These are phyloP conservation scores for Aureoboletus auriporus DNA, from an alignment of 768 basidiomycete genomes.

Conservation along the genomic window DNA sequence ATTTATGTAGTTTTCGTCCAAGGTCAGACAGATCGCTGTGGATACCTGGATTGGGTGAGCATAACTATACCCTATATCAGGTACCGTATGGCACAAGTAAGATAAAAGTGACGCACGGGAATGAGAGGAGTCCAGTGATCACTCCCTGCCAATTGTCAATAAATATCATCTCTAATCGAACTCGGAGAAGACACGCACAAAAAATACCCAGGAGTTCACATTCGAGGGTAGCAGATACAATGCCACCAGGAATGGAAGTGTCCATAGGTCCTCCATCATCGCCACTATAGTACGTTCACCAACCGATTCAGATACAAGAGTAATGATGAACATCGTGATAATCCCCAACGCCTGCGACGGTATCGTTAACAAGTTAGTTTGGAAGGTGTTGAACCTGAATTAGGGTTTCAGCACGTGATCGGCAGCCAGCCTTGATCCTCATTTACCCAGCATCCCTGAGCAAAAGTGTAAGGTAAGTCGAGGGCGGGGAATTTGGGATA, in stretches of 20 bases:
- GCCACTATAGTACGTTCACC: conserved; percentile 53
- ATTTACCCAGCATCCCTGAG: conserved; percentile 49
- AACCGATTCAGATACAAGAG: conserved; percentile 48
- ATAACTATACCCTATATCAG: conserved; percentile 25
- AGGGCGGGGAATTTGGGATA: conserved; percentile 46
- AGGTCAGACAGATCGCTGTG: too few relatives aligned
- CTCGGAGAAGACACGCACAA: conserved; percentile 29
- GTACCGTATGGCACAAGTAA: neutral
- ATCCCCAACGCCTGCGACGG: conserved; percentile 51
- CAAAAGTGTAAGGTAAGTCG: conserved; percentile 55
- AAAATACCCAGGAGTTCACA: conserved; percentile 52
- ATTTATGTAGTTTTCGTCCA: conserved; percentile 8
- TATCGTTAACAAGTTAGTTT: conserved; percentile 58
- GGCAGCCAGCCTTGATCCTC: conserved; percentile 28
- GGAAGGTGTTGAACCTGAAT: conserved; percentile 52
- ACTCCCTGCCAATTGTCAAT: conserved; percentile 35
- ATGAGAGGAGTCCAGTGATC: conserved; percentile 42
- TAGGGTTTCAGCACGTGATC: neutral
- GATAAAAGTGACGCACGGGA: conserved; percentile 31
- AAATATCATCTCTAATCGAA: conserved; percentile 24
- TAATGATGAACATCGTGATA: conserved; percentile 47
- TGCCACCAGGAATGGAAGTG: conserved; percentile 57
- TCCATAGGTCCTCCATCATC: conserved; percentile 55
- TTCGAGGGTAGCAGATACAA: conserved; percentile 45
- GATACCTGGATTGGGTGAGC: conserved; percentile 48